phyloP scores from a whole-genome alignment of 192 early-diverging fungal species.

The Linnemannia exigua region DNA sequence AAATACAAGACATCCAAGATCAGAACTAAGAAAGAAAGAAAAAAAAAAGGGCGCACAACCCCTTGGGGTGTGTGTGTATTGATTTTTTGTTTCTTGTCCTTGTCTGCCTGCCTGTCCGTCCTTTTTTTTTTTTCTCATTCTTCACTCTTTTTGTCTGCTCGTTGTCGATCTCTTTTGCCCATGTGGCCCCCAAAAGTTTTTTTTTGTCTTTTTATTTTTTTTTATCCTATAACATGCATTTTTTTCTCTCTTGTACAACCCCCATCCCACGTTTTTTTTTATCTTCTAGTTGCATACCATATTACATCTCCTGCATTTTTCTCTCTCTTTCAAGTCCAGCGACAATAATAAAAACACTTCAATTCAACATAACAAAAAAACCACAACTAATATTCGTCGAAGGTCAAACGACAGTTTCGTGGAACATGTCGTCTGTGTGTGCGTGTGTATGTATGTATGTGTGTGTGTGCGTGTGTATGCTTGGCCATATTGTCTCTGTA shows the following conservation, averaged over 20 bases:
- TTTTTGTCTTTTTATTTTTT: constrained; percentile 5
- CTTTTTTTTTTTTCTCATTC: neutral
- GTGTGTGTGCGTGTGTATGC: too few species aligned
- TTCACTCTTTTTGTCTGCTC: neutral
- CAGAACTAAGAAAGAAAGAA: neutral
- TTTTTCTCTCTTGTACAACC: neutral
- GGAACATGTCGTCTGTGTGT: neutral
- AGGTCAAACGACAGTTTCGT: neutral
- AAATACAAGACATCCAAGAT: neutral
- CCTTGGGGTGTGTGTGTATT: neutral
- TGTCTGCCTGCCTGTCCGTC: neutral
- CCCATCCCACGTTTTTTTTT: neutral
- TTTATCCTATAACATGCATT: neutral
- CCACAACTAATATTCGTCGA: neutral
- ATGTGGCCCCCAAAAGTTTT: neutral
- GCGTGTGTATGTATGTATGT: neutral
- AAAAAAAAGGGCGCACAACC: constrained; percentile 1
- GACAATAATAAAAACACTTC: neutral
- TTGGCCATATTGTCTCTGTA: neutral
- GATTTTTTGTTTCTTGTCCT: neutral
- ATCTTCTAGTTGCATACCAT: neutral
- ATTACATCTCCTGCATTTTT: neutral
- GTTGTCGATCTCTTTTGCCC: neutral
- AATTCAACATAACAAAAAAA: neutral
- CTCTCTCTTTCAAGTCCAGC: neutral